Base-by-base conservation (phyloP, 2,329 filamentous ascomycete species). In the Stachybotrys chartarum region DNA sequence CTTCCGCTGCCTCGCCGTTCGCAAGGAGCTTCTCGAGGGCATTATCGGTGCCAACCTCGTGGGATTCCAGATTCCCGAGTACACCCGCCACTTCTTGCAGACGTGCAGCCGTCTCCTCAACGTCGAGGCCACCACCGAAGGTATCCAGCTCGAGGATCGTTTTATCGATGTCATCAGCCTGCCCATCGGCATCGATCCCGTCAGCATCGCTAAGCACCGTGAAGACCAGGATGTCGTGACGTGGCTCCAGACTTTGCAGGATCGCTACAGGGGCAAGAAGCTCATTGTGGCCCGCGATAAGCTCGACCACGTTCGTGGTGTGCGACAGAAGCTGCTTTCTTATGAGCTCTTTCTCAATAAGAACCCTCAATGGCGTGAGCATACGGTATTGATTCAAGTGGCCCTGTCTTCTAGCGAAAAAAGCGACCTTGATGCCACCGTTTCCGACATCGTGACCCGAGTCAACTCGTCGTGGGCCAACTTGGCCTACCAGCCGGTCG, bases 271-370 rank as follows among this genome's bases (percentile, higher is more conserved):
- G 61, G 91, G 86, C 62, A 97, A 97, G 78, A 87, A 85, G 64
- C 81, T 97, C 55, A 95, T 97, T 62, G 92, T 97, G 12, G 91
- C 91, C 10, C 86, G 93, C 53, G 93, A 97, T 72, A 96, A 97
- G 79, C 84, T 97, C 49, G 93, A 97, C 70, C 86, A 90, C 61
- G 90, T 97, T 55, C 87, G 92, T 54, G 93, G 94, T 57, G 91
- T 97, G 45, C 84, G 92, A 45, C 93, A 96, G 73, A 97, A 97
- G 78, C 81, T 97, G 6, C 78, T 97, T 30, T 88, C 92, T 1
- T 96, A 90, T 65, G 94, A 97, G 72, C 75, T 97, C 8, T 97
- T 97, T 74, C 81, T 97, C 49, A 96, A 96, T 73, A 90, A 91
- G 69, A 90, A 97, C 67, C 92, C 93, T 0, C 82, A 96, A 66